These are phyloP conservation scores for Vitis cinerea DNA, from an alignment of 164 flowering plant species.

Conservation along the genomic window DNA sequence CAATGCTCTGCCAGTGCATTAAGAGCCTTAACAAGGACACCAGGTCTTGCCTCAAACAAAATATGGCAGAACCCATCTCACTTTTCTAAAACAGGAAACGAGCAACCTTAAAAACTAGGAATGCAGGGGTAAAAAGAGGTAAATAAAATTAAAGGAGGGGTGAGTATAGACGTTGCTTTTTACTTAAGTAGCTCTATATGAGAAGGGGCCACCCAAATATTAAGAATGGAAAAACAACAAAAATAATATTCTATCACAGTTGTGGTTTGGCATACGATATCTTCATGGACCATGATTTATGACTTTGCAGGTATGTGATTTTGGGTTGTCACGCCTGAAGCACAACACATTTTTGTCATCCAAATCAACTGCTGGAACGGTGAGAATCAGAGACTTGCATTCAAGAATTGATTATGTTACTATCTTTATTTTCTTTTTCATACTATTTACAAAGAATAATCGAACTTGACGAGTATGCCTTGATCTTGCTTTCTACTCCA, in stretches of 20 bases:
- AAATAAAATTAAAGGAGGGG: too few relatives aligned
- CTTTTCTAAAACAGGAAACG: too few relatives aligned
- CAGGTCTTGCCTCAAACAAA: too few relatives aligned
- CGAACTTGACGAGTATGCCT: too few relatives aligned
- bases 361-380: constrained; percentile 99
- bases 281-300: not conserved
- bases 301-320: constrained; percentile 83
- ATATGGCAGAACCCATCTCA: too few relatives aligned
- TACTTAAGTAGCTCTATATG: not conserved
- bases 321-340: constrained; percentile 95
- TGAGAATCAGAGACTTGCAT: constrained; percentile 31
- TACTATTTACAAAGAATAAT: not conserved
- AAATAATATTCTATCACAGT: not conserved
- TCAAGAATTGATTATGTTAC: not conserved
- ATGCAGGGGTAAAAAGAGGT: too few relatives aligned
- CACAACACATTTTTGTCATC: constrained; percentile 95
- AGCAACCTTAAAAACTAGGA: too few relatives aligned
- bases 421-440: not conserved
- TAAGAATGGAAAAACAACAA: not conserved
- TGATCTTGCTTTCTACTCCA: not conserved
- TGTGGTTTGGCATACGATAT: too few relatives aligned
- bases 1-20: too few relatives aligned
- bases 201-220: too few relatives aligned
- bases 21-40: too few relatives aligned
- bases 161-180: not conserved